Conservation (phyloP, 805 yeast genomes). For the Candida suzukii region DNA sequence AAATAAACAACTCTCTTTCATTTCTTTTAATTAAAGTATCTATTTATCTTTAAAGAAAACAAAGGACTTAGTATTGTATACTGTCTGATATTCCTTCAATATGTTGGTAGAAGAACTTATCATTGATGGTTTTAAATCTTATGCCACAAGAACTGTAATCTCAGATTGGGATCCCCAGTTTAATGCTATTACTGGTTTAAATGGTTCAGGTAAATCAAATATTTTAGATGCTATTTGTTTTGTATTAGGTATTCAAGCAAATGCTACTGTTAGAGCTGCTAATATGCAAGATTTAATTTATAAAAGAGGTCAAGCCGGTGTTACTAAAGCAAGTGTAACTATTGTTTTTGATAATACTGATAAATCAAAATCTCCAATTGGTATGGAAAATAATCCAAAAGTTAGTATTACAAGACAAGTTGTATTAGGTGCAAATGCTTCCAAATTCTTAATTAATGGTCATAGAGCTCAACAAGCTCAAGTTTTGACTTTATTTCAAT, state of each 20-base stretch:
- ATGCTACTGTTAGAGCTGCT: conserved; percentile 92
- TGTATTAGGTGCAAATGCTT: conserved; percentile 74
- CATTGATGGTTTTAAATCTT: conserved; percentile 95
- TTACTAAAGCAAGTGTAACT: conserved; percentile 93
- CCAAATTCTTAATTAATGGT: conserved; percentile 90
- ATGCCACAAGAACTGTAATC: conserved; percentile 93
- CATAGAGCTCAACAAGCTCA: conserved; percentile 94
- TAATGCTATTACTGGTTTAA: conserved; percentile 95
- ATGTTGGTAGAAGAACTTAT: conserved; percentile 96
- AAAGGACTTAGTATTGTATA: too few relatives aligned
- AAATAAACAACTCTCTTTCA: too few relatives aligned
- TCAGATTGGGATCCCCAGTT: conserved; percentile 95
- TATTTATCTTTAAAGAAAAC: too few relatives aligned
- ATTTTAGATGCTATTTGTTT: conserved; percentile 96
- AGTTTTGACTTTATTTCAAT: conserved; percentile 83
- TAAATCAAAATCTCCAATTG: conserved; percentile 71
- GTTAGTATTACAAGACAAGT: conserved; percentile 91
- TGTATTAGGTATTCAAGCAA: conserved; percentile 92
- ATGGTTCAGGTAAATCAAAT: conserved; percentile 97
- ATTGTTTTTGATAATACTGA: conserved; percentile 90
- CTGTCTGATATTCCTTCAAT: background rate
- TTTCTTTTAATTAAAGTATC: too few relatives aligned
- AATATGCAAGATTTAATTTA: conserved; percentile 90
- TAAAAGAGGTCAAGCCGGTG: conserved; percentile 97
- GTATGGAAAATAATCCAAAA: conserved; percentile 68